These are phyloP conservation scores for Dryadomyces quercus-mongolicae DNA, from an alignment of 2,329 filamentous ascomycete species.

Conservation along the genomic window DNA sequence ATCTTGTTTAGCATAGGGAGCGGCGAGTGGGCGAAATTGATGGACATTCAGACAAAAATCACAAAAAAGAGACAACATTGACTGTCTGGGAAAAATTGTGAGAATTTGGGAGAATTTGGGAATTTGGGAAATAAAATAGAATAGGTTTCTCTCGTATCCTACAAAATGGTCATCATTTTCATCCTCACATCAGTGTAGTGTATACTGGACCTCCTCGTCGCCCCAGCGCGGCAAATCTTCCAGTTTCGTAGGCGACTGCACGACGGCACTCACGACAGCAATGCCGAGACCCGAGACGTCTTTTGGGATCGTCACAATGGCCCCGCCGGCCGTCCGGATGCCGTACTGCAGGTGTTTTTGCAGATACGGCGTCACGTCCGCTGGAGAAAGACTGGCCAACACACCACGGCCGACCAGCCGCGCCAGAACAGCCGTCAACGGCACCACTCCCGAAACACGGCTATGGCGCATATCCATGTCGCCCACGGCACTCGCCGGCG, in stretches of 20 bases:
- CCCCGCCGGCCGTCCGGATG: conserved; percentile 18
- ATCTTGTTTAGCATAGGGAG: background rate
- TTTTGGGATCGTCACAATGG: conserved; percentile 12
- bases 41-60: too few relatives aligned
- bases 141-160: too few relatives aligned
- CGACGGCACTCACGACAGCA: conserved; percentile 24
- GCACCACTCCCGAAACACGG: conserved; percentile 35
- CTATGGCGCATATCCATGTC: conserved; percentile 17
- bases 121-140: too few relatives aligned
- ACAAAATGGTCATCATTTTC: background rate
- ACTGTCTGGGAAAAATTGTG: too few relatives aligned
- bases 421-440: conserved; percentile 37
- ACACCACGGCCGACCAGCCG: conserved; percentile 24
- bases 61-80: too few relatives aligned
- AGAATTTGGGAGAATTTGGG: too few relatives aligned
- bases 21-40: background rate
- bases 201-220: conserved; percentile 11
- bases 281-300: conserved; percentile 23
- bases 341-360: conserved; percentile 22
- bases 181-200: conserved; percentile 5
- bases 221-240: conserved; percentile 27
- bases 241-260: conserved; percentile 20
- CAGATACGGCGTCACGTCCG: conserved; percentile 29
- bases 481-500: conserved; percentile 12
- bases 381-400: conserved; percentile 24